Evolutionary conservation across 2,329 filamentous ascomycete species (phyloP).

Genomic region (Penicillium sp.): DNA sequence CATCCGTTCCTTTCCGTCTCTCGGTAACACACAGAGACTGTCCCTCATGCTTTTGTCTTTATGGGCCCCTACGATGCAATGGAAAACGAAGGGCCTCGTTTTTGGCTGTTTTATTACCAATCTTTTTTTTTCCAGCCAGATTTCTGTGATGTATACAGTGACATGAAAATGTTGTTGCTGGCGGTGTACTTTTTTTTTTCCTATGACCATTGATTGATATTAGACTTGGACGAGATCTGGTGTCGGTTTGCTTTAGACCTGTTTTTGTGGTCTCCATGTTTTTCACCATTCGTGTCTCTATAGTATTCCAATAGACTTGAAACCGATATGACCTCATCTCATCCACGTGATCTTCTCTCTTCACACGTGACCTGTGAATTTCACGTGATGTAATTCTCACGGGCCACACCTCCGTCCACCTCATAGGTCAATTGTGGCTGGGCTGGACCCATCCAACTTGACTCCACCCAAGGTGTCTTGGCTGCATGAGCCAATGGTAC

Average conservation of each 20-base stretch:
- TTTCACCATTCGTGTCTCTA: constrained; percentile 17
- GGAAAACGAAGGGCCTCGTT: constrained; percentile 1
- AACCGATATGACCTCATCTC: background rate
- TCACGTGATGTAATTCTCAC: constrained; percentile 3
- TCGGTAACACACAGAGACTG: constrained; percentile 38
- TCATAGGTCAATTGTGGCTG: constrained; percentile 14
- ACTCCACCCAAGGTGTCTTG: background rate
- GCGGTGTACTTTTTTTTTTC: constrained; percentile 13
- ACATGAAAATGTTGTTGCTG: constrained; percentile 12
- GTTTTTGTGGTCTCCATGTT: constrained; percentile 1
- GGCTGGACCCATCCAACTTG: background rate
- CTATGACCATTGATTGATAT: constrained; percentile 24
- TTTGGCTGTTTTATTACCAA: constrained; percentile 15
- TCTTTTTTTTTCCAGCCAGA: constrained; percentile 11
- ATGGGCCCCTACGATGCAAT: constrained; percentile 9
- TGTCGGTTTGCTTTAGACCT: constrained; percentile 23
- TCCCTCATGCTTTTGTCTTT: constrained; percentile 26
- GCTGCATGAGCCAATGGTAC: constrained; percentile 4
- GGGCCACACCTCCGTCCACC: background rate
- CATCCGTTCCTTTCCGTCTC: background rate
- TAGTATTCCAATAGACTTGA: constrained; percentile 25
- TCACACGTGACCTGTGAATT: background rate
- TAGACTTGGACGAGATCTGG: constrained; percentile 28
- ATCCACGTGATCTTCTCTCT: background rate
- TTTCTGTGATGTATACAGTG: constrained; percentile 16